phyloP scores from a whole-genome alignment of 805 yeast species.

The Candida orba region DNA sequence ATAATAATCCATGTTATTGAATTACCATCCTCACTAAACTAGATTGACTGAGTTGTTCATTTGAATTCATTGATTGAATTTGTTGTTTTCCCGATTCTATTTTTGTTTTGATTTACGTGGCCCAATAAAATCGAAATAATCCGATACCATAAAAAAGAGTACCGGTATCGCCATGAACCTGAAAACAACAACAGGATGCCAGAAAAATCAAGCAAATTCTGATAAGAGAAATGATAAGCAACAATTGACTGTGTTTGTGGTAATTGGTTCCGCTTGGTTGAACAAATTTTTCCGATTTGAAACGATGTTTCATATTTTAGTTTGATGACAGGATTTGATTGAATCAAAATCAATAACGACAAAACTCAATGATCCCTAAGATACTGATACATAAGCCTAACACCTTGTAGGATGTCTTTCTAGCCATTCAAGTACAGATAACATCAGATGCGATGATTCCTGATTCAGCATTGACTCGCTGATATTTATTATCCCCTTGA shows the following conservation, averaged over 20 bases:
- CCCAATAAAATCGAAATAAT: slow-evolving; percentile 1
- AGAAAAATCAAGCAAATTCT: too few relatives aligned
- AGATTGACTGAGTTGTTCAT: neutral
- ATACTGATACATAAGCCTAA: too few relatives aligned
- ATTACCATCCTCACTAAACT: neutral
- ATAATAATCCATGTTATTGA: neutral
- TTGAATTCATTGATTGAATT: neutral
- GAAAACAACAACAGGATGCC: neutral
- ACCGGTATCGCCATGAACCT: slow-evolving; percentile 5
- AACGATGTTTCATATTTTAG: too few relatives aligned
- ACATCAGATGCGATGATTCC: too few relatives aligned
- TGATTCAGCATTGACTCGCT: too few relatives aligned
- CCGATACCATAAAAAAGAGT: neutral
- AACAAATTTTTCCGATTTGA: too few relatives aligned
- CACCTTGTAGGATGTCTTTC: too few relatives aligned
- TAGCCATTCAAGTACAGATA: too few relatives aligned
- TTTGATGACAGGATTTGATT: too few relatives aligned
- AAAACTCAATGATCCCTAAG: too few relatives aligned
- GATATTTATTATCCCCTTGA: neutral
- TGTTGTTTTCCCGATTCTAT: neutral
- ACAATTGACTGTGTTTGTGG: neutral
- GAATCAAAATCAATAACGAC: too few relatives aligned
- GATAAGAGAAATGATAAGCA: neutral
- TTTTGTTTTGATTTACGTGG: neutral
- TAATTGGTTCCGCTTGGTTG: too few relatives aligned